These are phyloP conservation scores for Crithidia expoeki DNA, from an alignment of 208 protist species.

Conservation along the genomic window DNA sequence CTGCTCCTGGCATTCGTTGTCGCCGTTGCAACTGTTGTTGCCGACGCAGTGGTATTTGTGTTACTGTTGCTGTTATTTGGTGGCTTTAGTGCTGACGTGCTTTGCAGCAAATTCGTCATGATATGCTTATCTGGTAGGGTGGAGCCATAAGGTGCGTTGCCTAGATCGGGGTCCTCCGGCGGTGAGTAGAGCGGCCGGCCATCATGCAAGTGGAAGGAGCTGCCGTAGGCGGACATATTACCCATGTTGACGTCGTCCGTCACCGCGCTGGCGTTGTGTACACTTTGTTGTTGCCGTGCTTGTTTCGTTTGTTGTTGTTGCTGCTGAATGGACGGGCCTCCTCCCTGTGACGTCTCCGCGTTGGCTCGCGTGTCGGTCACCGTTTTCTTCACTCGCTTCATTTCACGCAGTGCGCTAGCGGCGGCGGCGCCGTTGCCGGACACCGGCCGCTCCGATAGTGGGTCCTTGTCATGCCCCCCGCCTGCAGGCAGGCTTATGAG, in stretches of 20 bases:
- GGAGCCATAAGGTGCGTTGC: neutral
- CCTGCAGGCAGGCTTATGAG: neutral
- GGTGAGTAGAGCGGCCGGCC: constrained; percentile 8
- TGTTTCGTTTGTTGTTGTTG: neutral
- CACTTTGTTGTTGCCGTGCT: neutral
- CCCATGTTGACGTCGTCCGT: neutral
- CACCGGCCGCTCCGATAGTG: neutral
- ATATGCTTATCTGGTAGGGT: neutral
- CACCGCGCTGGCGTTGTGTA: neutral
- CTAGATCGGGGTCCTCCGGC: neutral
- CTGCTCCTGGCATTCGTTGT: neutral
- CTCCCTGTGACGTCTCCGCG: neutral
- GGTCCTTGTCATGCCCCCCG: neutral
- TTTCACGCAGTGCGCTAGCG: neutral
- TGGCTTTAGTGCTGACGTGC: neutral
- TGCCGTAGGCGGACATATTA: constrained; percentile 16
- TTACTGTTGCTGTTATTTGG: neutral
- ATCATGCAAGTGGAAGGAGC: constrained; percentile 14
- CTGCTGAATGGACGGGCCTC: neutral
- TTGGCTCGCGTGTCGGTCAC: constrained; percentile 3
- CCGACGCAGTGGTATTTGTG: neutral
- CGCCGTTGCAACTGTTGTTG: neutral
- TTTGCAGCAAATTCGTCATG: neutral
- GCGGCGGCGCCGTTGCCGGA: constrained; percentile 5
- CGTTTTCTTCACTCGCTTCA: neutral